Conservation (phyloP, 1,284 basidiomycete species). For the Trichosporon faecale region DNA sequence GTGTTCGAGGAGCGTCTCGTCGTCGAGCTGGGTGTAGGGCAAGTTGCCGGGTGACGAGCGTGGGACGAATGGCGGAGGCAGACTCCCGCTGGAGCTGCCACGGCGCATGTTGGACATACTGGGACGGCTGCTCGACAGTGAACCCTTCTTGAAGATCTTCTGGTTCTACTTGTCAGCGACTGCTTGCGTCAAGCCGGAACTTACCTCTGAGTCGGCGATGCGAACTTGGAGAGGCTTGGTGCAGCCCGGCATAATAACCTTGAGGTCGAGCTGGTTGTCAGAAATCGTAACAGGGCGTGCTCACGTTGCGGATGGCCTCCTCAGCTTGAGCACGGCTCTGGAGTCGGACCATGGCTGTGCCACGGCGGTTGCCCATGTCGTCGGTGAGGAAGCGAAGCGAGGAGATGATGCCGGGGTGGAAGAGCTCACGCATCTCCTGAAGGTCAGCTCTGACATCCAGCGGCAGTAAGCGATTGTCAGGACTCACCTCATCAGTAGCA, state of each 20-base stretch:
- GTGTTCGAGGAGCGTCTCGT: slow-evolving; percentile 6
- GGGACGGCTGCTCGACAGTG: not conserved
- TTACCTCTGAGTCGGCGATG: slow-evolving; percentile 45
- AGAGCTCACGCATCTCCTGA: slow-evolving; percentile 33
- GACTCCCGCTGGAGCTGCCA: not conserved
- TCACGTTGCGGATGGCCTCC: slow-evolving; percentile 35
- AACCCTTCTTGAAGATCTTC: slow-evolving; percentile 30
- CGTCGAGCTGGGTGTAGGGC: not conserved
- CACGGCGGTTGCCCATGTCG: slow-evolving; percentile 34
- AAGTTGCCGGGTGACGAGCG: not conserved
- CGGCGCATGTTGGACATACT: not conserved
- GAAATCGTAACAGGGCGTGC: not conserved
- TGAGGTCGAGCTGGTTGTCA: slow-evolving; percentile 34
- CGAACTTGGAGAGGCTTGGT: slow-evolving; percentile 36
- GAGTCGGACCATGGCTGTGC: slow-evolving; percentile 36
- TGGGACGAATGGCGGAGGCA: not conserved
- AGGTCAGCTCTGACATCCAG: slow-evolving; percentile 11
- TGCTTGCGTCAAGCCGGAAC: not conserved
- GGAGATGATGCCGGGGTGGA: slow-evolving; percentile 32
- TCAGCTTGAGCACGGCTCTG: slow-evolving; percentile 42
- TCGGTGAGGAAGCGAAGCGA: slow-evolving; percentile 39
- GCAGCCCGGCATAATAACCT: slow-evolving; percentile 27
- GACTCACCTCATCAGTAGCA: slow-evolving; percentile 32
- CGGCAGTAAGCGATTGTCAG: not conserved
- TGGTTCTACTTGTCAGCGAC: slow-evolving; percentile 23